Conservation (phyloP, 176 grass and related monocot species). For the Juncus effusus region DNA sequence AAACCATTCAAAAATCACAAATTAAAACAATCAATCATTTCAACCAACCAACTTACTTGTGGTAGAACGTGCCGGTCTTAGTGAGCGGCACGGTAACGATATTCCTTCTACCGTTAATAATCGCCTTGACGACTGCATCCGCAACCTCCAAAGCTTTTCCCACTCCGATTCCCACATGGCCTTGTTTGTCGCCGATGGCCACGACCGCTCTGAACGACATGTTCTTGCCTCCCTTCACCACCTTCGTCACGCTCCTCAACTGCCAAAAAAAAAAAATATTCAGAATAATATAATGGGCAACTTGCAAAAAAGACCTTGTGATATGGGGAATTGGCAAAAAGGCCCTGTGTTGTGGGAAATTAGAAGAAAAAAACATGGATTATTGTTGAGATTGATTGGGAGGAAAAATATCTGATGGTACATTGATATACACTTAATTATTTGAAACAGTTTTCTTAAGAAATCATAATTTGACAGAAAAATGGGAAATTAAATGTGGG, state of each 20-base stretch:
- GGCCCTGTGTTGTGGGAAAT: too few species aligned
- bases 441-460: too few species aligned
- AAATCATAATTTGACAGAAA: too few species aligned
- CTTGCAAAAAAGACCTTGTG: neutral
- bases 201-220: constrained; percentile 76
- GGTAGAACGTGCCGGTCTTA: constrained; percentile 77
- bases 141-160: constrained; percentile 81
- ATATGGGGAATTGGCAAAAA: too few species aligned
- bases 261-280: neutral
- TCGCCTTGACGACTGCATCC: constrained; percentile 75
- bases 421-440: too few species aligned
- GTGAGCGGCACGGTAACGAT: constrained; percentile 84
- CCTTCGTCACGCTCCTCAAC: constrained; percentile 55
- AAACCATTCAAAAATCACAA: too few species aligned
- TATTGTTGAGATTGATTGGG: too few species aligned
- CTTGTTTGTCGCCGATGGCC: constrained; percentile 78
- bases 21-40: too few species aligned
- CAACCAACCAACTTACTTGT: constrained; percentile 42
- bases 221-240: constrained; percentile 88
- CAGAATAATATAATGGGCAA: too few species aligned
- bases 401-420: too few species aligned
- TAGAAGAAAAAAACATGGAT: too few species aligned
- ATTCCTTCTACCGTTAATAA: constrained; percentile 65
- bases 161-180: constrained; percentile 66
- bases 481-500: too few species aligned